These are phyloP conservation scores for Gossypium bickii DNA, from an alignment of 345 rosid genomes.

Conservation along the genomic window DNA sequence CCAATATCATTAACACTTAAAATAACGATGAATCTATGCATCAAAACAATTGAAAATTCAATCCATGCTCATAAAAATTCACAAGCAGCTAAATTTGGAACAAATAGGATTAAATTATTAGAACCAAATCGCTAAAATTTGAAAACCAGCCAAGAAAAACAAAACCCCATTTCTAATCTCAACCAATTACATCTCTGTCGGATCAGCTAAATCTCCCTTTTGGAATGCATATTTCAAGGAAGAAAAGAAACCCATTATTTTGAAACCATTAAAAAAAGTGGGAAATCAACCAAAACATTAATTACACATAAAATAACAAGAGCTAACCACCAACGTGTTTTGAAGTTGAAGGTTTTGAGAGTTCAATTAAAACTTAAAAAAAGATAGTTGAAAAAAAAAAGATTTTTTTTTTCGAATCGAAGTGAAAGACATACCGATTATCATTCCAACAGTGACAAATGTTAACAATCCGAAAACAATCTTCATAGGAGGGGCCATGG, in stretches of 20 bases:
- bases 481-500: slow-evolving; percentile 70
- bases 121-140: not conserved
- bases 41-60: not conserved
- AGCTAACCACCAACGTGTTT: not conserved
- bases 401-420: not conserved
- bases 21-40: not conserved
- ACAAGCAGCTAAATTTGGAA: not conserved
- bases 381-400: not conserved
- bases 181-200: not conserved
- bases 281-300: not conserved
- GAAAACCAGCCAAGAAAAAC: not conserved
- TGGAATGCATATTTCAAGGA: not conserved
- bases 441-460: slow-evolving; percentile 87
- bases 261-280: not conserved
- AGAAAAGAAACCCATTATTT: not conserved
- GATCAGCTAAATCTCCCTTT: not conserved
- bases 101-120: not conserved
- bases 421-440: slow-evolving; percentile 49
- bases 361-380: not conserved
- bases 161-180: not conserved
- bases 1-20: slow-evolving; percentile 12
- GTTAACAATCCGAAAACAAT: slow-evolving; percentile 74
- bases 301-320: not conserved
- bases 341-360: not conserved
- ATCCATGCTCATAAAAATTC: not conserved